Base-by-base conservation (phyloP, 1,284 basidiomycete genomes). In the Austropuccinia psidii region DNA sequence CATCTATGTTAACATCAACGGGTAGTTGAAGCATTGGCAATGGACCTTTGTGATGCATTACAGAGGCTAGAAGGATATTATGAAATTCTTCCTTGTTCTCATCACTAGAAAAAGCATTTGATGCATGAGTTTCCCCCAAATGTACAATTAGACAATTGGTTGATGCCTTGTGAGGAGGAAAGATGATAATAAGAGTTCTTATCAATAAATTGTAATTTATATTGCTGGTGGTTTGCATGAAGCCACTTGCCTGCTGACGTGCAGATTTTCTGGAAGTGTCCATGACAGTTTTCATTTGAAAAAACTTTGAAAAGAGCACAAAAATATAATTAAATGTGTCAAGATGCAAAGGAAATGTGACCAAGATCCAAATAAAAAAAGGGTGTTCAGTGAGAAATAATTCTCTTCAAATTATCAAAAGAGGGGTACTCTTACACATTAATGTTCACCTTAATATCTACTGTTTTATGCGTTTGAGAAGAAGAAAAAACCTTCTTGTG, bases 381-480 rank as follows among this genome's bases (percentile, higher is more conserved):
- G 17, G 31, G 47, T 68, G 37, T 72, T 74, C 58, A 29, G 1
- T 39, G n/a, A 33, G 11, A 13, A 27, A 50, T 50, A 15, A 24
- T 31, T 17, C 35, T 3, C 52, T n/a, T 4, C 21, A 41, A 39
- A 47, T 4, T 27, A 61, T 27, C 11, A 41, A n/a, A 19, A 8
- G 13, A 27, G n/a, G n/a, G n/a, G n/a, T 4, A 4, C 2, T 73
- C 78, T 73, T 19, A 79, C 78, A 96, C 93, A 79, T 97, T 92
- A 85, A 99, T 87, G 79, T 98, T 94, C 82, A 99, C 87, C 77
- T 91, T 90, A 37, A 99, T 85, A 80, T 99, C 95, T 58, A 99
- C 85, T 0, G 95, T 99, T 83, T 95, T 95, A 83, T 96, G 93
- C 19, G 87, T 88, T 81, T 93, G 88, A 41, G 99, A 82, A 0